Evolutionary conservation across 352 stramenopile species (phyloP), one percentile per base, ranked within the genome.

Genomic region (Phytophthora cajani): DNA sequence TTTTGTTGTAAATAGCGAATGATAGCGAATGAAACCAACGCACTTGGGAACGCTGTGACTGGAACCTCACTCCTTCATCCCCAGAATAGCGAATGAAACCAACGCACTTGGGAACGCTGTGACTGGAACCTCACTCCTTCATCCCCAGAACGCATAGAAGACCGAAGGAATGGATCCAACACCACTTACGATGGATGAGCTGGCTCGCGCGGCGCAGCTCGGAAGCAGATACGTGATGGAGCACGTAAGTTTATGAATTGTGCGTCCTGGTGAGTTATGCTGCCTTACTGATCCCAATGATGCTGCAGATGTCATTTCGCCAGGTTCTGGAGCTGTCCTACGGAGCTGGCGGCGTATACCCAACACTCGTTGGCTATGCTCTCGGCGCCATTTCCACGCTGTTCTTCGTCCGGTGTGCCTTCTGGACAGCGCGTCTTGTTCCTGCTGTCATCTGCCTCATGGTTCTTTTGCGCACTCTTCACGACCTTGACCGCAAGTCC

Each of bases 311-410:
- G 5, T 89, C 85, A 0, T 67, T 85, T 27, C 62, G 44, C 23
- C 72, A 77, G 12, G 60, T 90, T 52, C 46, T 90, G 3, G 62
- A 74, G 21, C 66, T 80, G 9, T 90, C 85, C 23, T 90, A 81
- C 62, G 77, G 85, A 53, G 79, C 80, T 32, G 83, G 83, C 2
- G 80, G 83, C 27, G 58, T 91, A 30, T 89, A 87, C 58, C 81
- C 82, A 46, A 89, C 83, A 33, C 51, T 93, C 1, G 38, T 88
- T 19, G 85, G 80, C 36, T 93, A 91, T 30, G 67, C 58, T 10
- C 74, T 90, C 7, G 83, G 83, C 10, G 71, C 80, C 2, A 70
- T 88, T 51, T 70, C 79, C 9, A 72, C 69, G 10, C 21, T 84
- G 6, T 81, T 81, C 40, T 61, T 90, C 42, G 33, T 70, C n/a